Conservation (phyloP, 2,329 filamentous ascomycete species). For the Colletotrichum cuscutae region DNA sequence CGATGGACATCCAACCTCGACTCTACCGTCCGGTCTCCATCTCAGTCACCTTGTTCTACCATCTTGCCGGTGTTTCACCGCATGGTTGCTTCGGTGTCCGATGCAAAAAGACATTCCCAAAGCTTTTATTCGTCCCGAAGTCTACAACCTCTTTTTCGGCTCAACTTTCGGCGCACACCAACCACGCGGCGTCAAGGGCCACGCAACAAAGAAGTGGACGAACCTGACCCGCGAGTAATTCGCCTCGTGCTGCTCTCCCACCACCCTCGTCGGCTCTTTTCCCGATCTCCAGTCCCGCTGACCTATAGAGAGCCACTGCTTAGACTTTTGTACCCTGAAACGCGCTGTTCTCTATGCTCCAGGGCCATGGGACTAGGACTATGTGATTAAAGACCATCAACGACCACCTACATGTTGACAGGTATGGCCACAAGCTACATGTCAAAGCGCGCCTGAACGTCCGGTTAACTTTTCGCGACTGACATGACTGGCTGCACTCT, state of each 20-base stretch:
- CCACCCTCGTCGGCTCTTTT: neutral
- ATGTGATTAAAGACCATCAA: neutral
- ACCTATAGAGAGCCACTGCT: slow-evolving; percentile 1
- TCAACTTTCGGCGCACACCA: neutral
- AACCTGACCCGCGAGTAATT: neutral
- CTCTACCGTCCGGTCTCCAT: neutral
- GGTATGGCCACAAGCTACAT: neutral
- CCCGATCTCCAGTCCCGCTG: neutral
- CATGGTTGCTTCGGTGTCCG: neutral
- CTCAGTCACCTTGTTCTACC: neutral
- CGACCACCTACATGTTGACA: neutral
- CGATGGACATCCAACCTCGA: neutral
- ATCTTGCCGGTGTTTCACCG: neutral
- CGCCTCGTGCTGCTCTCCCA: neutral
- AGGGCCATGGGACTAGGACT: neutral
- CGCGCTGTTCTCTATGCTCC: neutral
- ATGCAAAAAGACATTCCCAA: neutral
- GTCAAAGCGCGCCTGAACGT: neutral
- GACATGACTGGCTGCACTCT: neutral
- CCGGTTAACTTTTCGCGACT: neutral
- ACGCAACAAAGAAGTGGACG: neutral
- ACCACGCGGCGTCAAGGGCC: neutral
- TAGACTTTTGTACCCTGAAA: slow-evolving; percentile 18
- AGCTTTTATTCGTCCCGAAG: neutral
- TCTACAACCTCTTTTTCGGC: neutral